A percentile compares a stretch with the other conserved stretches of the same genome.
phyloP scores from a whole-genome alignment of 2,329 filamentous ascomycete species.

The Aspergillus viridinutans region DNA sequence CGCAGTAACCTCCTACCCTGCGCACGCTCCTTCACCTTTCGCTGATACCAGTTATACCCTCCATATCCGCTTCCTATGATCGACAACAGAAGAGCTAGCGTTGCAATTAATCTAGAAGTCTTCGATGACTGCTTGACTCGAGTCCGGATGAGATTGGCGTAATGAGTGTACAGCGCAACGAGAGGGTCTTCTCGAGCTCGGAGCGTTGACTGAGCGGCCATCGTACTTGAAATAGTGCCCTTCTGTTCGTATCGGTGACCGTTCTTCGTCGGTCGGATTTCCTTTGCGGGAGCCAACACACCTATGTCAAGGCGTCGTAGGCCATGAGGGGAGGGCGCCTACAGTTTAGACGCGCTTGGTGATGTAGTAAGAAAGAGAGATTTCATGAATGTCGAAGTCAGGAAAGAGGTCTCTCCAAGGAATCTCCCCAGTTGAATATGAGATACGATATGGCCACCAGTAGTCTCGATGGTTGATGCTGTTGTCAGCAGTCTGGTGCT shows the following conservation, averaged over 20 bases:
- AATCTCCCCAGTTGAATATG: neutral
- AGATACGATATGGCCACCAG: conserved; percentile 2
- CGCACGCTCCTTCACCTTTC: conserved; percentile 70
- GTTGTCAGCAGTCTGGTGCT: conserved; percentile 6
- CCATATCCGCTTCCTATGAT: conserved; percentile 78
- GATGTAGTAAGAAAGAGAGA: neutral
- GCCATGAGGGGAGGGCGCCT: conserved; percentile 15
- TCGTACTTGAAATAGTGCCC: conserved; percentile 33
- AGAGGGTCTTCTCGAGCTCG: conserved; percentile 64
- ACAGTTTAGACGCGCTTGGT: conserved; percentile 1
- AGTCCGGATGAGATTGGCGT: conserved; percentile 46
- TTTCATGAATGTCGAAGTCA: neutral
- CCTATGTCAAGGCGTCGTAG: conserved; percentile 10
- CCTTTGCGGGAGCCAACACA: conserved; percentile 13
- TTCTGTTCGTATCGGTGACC: neutral
- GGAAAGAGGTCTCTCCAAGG: neutral
- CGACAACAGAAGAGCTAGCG: conserved; percentile 68
- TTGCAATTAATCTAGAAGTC: conserved; percentile 69
- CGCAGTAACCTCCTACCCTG: conserved; percentile 77
- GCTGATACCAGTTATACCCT: conserved; percentile 71
- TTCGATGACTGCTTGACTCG: conserved; percentile 62
- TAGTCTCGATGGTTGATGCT: conserved; percentile 7
- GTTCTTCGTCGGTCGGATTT: neutral
- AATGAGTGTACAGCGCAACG: conserved; percentile 54
- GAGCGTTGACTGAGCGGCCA: conserved; percentile 87